Base-by-base conservation (phyloP, 768 basidiomycete species). In the Tephrocybe sp. region DNA sequence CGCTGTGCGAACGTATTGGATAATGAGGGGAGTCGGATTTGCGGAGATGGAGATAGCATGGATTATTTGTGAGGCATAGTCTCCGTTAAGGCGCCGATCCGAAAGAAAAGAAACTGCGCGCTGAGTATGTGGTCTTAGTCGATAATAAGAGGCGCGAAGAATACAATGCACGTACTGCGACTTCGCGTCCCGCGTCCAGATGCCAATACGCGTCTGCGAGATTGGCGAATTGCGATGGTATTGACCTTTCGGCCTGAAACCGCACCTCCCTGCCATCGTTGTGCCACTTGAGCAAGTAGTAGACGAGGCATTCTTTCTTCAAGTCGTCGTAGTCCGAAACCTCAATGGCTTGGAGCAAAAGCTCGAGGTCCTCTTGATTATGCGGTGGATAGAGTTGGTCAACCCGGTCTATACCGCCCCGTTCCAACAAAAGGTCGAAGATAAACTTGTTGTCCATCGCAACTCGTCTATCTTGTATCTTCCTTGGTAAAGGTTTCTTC, bases 141-240 rank as follows among this genome's bases (percentile, higher is more conserved):
- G 41, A 5, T 40, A n/a, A 46, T 11, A 11, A 38, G 38, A 26
- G n/a, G 1, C 20, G 20, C 10, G 17, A 17, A 8, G 43, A 46
- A 22, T 41, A 31, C 35, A 43, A 39, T 35, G 43, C 12, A 78
- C 86, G 55, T 65, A 91, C 89, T 41, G 77, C 65, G 45, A 87
- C 64, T 39, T 83, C 72, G n/a, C 76, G 72, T 10, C 86, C 87
- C 2, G 80, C 76, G 67, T 93, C 91, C 52, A 93, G 69, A 64
- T 81, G 70, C 86, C 87, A 93, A 69, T 92, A 92, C 61, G 91
- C 90, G 69, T 89, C 85, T n/a, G 87, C 80, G 41, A 92, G 75
- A 4, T 76, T 70, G 6, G 77, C 73, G 60, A 91, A 92, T 59
- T 91, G 90, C 2, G 88, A 85, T 4, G 87, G 83, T 53, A 93